Base-by-base conservation (phyloP, 371 early-diverging fungal species). In the Mortierella sp. region DNA sequence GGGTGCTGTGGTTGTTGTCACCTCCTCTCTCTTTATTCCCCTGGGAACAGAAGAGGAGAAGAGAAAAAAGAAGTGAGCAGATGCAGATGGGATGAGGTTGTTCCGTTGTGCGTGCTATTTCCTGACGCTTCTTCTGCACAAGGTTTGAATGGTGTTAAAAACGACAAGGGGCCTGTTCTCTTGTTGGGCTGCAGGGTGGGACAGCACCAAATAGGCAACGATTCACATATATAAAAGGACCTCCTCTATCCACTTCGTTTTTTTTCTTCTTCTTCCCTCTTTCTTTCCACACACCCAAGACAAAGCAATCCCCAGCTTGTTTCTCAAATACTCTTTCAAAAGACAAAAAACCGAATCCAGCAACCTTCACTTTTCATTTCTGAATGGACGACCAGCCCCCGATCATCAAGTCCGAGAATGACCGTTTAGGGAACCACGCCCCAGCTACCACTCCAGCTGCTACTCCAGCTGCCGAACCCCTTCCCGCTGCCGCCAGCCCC, bases 331-430 rank as follows among this genome's bases (percentile, higher is more conserved):
- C 59, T 26, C 28, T n/a, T n/a, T n/a, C n/a, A n/a, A 28, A 28
- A 57, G 46, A 6, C 11, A 57, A n/a, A 8, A 31, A 48, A 24
- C 43, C 28, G 26, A 72, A 50, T 10, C 51, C 1, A 48, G 6
- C 19, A 26, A 28, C 31, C 31, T 59, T 21, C 46, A 46, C 46
- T 46, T 51, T 51, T 50, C 28, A 78, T 69, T 50, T 69, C 59
- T 79, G 76, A 80, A 80, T 80, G 80, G 76, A 80, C 71, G 76
- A 69, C 71, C 51, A 61, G n/a, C 79, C 79, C 46, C 72, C 75
- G 53, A 79, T 75, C 72, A 48, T 37, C 48, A 70, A 79, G 31
- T 50, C 75, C 75, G 79, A 79, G 40, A 50, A 61, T 19, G 73
- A 61, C 44, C 55, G 69, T 55, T 74, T 79, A 79, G 74, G 74